These are phyloP conservation scores for Striga asiatica DNA, from an alignment of 257 asterid species.

Conservation along the genomic window DNA sequence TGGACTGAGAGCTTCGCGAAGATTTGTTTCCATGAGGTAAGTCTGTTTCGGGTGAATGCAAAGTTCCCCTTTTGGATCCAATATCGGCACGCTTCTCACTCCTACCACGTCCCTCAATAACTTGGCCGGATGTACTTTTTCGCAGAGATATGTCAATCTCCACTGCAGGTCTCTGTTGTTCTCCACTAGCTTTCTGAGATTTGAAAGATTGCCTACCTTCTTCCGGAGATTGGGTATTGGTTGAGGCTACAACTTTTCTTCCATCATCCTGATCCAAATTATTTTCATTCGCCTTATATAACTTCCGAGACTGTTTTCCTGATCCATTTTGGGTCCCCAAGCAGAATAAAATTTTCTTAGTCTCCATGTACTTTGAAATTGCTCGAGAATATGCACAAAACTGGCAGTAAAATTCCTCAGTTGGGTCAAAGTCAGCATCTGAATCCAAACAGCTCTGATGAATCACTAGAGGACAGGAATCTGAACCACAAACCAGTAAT, in stretches of 20 bases:
- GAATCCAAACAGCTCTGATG: constrained; percentile 57
- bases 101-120: background rate
- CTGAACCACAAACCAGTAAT: constrained; percentile 37
- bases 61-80: constrained; percentile 13
- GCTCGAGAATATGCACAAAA: constrained; percentile 72
- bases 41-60: constrained; percentile 14
- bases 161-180: constrained; percentile 13
- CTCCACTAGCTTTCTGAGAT: constrained; percentile 19
- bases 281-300: constrained; percentile 11
- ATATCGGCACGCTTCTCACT: constrained; percentile 4
- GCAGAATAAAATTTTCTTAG: constrained; percentile 39
- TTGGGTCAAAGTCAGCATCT: constrained; percentile 28
- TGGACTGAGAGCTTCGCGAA: constrained; percentile 9
- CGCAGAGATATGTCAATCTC: constrained; percentile 14
- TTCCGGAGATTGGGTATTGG: constrained; percentile 3
- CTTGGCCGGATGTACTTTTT: background rate
- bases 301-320: constrained; percentile 13
- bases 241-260: constrained; percentile 12
- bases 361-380: constrained; percentile 34
- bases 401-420: constrained; percentile 53
- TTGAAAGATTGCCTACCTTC: constrained; percentile 16
- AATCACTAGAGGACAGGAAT: constrained; percentile 39
- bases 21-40: constrained; percentile 6
- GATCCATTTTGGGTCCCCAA: constrained; percentile 16
- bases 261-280: constrained; percentile 19